Conservation (phyloP, 106 monocot genomes). For the Xerophyta viscosa region DNA sequence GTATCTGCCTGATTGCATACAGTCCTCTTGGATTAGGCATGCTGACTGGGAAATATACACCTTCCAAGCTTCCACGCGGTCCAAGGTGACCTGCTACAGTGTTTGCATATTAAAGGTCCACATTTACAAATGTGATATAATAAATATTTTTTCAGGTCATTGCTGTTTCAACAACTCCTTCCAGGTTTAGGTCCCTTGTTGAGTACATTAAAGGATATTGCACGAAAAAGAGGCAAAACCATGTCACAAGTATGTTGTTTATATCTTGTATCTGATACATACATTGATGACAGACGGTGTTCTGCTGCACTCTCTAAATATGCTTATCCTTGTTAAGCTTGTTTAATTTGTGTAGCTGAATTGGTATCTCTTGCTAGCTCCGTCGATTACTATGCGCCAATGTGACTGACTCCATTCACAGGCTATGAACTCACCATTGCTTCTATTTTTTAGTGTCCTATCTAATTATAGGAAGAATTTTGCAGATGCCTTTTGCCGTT, state of each 20-base stretch:
- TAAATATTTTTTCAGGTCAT: slow-evolving; percentile 29
- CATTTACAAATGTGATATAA: too few species aligned
- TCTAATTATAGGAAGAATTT: too few species aligned
- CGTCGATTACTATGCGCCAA: too few species aligned
- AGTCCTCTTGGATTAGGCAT: slow-evolving; percentile 96
- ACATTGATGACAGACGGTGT: not conserved
- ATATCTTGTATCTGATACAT: not conserved
- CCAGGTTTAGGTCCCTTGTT: slow-evolving; percentile 75
- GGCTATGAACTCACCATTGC: too few species aligned
- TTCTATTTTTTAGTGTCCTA: too few species aligned
- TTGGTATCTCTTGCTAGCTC: too few species aligned
- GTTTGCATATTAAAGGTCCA: not conserved
- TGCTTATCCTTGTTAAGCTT: too few species aligned
- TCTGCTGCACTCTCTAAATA: not conserved
- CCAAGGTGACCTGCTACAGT: slow-evolving; percentile 44
- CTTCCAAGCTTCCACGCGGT: slow-evolving; percentile 64
- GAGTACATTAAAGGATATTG: slow-evolving; percentile 40
- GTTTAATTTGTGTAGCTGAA: too few species aligned
- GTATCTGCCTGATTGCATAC: slow-evolving; percentile 80
- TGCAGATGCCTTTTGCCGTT: too few species aligned
- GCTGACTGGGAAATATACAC: slow-evolving; percentile 86
- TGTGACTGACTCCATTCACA: too few species aligned
- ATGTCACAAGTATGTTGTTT: slow-evolving; percentile 55
- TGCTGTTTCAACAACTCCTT: slow-evolving; percentile 85
- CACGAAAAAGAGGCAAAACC: slow-evolving; percentile 57